phyloP scores from a whole-genome alignment of 2,329 filamentous ascomycete species.

The Diplocarpon rosae region DNA sequence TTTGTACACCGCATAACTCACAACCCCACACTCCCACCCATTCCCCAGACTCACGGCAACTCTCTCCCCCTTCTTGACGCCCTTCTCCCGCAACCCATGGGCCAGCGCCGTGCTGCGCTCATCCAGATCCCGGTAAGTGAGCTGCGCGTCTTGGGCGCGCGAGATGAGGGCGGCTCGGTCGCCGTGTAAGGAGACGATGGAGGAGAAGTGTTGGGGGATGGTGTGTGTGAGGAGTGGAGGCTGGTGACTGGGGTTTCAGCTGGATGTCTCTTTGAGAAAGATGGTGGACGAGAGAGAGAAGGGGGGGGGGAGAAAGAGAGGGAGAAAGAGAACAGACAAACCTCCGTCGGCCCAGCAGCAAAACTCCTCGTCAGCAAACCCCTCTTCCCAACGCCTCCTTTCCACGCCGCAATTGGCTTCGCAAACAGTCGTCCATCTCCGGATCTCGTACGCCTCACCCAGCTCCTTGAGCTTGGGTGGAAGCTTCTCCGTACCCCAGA shows the following conservation, averaged over 20 bases:
- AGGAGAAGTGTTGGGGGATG: constrained; percentile 61
- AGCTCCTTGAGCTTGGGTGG: too few relatives aligned
- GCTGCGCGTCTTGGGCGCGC: constrained; percentile 38
- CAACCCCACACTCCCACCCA: constrained; percentile 67
- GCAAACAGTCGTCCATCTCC: neutral
- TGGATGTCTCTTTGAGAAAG: neutral
- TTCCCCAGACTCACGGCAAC: constrained; percentile 85
- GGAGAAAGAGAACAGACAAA: constrained; percentile 12
- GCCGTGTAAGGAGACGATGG: constrained; percentile 51
- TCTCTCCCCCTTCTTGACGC: constrained; percentile 70
- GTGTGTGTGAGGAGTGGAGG: constrained; percentile 57
- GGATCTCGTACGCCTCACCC: neutral
- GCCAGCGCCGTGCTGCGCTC: constrained; percentile 65
- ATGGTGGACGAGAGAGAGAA: neutral
- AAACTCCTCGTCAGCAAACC: constrained; percentile 26
- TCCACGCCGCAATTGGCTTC: neutral
- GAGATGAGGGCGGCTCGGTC: constrained; percentile 50
- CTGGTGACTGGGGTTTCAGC: constrained; percentile 30
- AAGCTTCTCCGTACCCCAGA: too few relatives aligned
- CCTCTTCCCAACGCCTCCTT: constrained; percentile 10
- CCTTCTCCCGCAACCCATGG: constrained; percentile 53
- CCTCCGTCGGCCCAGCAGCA: constrained; percentile 27
- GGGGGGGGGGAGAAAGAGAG: too few relatives aligned
- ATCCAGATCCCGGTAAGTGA: constrained; percentile 71
- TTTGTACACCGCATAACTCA: constrained; percentile 88